phyloP scores from a whole-genome alignment of 345 rosid species.

The Rhodomyrtus tomentosa region DNA sequence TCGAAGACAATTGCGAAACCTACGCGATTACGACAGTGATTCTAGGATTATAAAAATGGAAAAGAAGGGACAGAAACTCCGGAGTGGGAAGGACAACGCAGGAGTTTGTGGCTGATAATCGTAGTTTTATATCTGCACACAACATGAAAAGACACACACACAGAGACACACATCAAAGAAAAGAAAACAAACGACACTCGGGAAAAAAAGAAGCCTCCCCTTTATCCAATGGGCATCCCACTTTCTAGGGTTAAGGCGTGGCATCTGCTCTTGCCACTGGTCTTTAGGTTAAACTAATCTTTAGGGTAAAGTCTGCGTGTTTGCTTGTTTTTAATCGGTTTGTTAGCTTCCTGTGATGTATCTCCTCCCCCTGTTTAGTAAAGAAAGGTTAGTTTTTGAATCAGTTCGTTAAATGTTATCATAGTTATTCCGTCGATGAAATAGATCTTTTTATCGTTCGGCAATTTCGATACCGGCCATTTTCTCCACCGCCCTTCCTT shows the following conservation, averaged over 20 bases:
- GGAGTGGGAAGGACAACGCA: slow-evolving; percentile 29
- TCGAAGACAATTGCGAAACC: slow-evolving; percentile 16
- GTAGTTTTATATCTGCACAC: background rate
- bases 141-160: background rate
- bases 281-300: background rate
- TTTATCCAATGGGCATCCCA: slow-evolving; percentile 36
- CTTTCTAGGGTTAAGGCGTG: slow-evolving; percentile 26
- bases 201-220: slow-evolving; percentile 1
- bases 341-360: background rate
- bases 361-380: background rate
- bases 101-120: background rate
- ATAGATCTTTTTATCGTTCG: background rate
- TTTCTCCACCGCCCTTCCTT: no score
- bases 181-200: background rate
- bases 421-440: background rate
- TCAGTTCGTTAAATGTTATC: background rate
- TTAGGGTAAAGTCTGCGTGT: background rate
- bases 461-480: no score
- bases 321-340: background rate
- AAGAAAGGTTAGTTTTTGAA: background rate
- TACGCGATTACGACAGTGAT: slow-evolving; percentile 9
- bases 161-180: background rate
- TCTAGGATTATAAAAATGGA: background rate
- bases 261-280: slow-evolving; percentile 1
- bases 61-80: background rate